Conservation (phyloP, 768 basidiomycete species). For the Coprinopsis marcescibilis region DNA sequence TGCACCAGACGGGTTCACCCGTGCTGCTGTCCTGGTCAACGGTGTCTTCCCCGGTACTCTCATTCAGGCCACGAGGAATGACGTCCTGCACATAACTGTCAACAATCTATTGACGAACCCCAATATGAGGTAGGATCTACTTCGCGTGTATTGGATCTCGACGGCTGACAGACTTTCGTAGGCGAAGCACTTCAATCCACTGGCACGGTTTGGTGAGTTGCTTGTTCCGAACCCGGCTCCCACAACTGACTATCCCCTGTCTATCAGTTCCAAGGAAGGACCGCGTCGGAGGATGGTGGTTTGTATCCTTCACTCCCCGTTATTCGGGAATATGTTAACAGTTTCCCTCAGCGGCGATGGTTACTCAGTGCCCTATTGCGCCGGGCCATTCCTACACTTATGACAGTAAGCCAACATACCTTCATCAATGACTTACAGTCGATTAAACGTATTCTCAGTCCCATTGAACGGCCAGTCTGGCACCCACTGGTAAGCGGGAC, state of each 20-base stretch:
- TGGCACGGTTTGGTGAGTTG: conserved; percentile 27
- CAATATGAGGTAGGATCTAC: conserved; percentile 22
- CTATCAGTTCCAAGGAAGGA: conserved; percentile 34
- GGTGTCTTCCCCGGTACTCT: conserved; percentile 35
- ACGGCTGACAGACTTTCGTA: conserved; percentile 1
- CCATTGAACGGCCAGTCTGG: conserved; percentile 12
- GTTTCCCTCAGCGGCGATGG: conserved; percentile 5
- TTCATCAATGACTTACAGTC: background rate
- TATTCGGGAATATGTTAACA: background rate
- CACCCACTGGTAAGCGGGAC: conserved; percentile 5
- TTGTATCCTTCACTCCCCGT: conserved; percentile 4
- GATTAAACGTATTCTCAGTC: conserved; percentile 7
- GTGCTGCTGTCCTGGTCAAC: conserved; percentile 35
- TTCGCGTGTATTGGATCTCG: background rate
- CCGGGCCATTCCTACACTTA: conserved; percentile 16
- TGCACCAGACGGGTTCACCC: conserved; percentile 16
- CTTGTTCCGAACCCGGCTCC: no score
- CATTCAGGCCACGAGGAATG: conserved; percentile 35
- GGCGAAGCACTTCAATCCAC: conserved; percentile 26
- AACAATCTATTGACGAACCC: conserved; percentile 27
- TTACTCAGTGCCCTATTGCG: conserved; percentile 15
- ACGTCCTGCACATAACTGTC: conserved; percentile 26
- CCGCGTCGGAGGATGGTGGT: conserved; percentile 42
- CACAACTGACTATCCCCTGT: background rate
- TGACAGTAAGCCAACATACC: conserved; percentile 11